phyloP scores from a whole-genome alignment of 202 grass and related monocot genomes.

The Zizania palustris region DNA sequence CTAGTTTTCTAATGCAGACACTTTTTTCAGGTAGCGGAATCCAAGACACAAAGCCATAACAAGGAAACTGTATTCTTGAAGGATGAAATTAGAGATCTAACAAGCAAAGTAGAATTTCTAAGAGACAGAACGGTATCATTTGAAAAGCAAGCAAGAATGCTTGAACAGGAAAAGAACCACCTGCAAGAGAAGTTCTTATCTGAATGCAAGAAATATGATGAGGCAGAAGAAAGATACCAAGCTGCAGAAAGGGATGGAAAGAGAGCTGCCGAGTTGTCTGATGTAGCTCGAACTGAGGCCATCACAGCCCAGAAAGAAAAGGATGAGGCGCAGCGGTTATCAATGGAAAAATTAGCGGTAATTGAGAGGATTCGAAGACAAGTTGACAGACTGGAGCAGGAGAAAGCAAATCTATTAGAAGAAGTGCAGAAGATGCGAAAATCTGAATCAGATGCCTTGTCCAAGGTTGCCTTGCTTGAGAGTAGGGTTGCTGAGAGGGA shows the following conservation, averaged over 20 bases:
- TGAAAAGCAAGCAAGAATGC: conserved; percentile 72
- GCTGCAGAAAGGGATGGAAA: conserved; percentile 67
- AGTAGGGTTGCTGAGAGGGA: conserved; percentile 67
- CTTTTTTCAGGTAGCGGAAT: conserved; percentile 53
- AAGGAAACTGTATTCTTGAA: conserved; percentile 58
- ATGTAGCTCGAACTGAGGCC: conserved; percentile 62
- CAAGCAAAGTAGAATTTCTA: conserved; percentile 53
- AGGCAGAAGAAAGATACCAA: conserved; percentile 57
- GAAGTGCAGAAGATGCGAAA: conserved; percentile 60
- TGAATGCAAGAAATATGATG: conserved; percentile 73
- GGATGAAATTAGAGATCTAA: conserved; percentile 76
- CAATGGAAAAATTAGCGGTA: conserved; percentile 63
- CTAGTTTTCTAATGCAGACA: conserved; percentile 31
- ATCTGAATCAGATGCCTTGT: conserved; percentile 62
- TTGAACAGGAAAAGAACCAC: conserved; percentile 87
- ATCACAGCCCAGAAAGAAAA: conserved; percentile 61
- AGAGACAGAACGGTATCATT: conserved; percentile 59
- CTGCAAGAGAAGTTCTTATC: conserved; percentile 67
- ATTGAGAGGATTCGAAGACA: conserved; percentile 67
- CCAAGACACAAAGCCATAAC: conserved; percentile 49
- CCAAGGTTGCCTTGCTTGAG: conserved; percentile 63
- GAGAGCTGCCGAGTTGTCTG: conserved; percentile 55
- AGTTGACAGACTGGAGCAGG: conserved; percentile 58
- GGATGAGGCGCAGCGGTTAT: conserved; percentile 55
- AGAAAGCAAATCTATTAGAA: conserved; percentile 54